phyloP scores from a whole-genome alignment of 2,329 filamentous ascomycete genomes.

The Alternaria postmessia region DNA sequence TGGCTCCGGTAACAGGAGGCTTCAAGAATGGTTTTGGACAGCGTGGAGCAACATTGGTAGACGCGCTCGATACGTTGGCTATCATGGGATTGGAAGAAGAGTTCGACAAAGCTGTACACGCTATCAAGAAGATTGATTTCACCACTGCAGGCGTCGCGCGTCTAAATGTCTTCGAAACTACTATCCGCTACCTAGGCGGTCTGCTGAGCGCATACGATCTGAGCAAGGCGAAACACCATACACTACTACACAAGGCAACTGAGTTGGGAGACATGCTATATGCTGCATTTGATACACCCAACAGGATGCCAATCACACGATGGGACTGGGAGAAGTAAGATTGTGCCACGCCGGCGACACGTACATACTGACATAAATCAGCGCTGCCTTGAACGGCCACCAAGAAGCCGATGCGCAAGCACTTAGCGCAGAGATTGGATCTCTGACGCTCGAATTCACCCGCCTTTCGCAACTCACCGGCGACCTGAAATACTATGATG shows the following conservation, averaged over 20 bases:
- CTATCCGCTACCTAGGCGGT: slow-evolving; percentile 51
- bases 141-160: slow-evolving; percentile 48
- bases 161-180: slow-evolving; percentile 53
- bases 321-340: slow-evolving; percentile 51
- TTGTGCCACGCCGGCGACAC: slow-evolving; percentile 1
- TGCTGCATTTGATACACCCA: slow-evolving; percentile 55
- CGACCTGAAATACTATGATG: slow-evolving; percentile 51
- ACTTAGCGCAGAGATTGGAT: slow-evolving; percentile 50
- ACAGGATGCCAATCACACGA: slow-evolving; percentile 51
- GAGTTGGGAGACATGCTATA: slow-evolving; percentile 56
- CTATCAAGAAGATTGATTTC: slow-evolving; percentile 64
- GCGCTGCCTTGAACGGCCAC: slow-evolving; percentile 38
- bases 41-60: slow-evolving; percentile 68
- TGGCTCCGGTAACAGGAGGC: slow-evolving; percentile 59
- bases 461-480: slow-evolving; percentile 50
- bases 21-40: slow-evolving; percentile 61
- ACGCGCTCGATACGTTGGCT: slow-evolving; percentile 68
- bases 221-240: slow-evolving; percentile 44
- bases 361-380: slow-evolving; percentile 27
- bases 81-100: slow-evolving; percentile 68
- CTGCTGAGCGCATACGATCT: slow-evolving; percentile 51
- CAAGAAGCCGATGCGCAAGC: slow-evolving; percentile 43
- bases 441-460: slow-evolving; percentile 51
- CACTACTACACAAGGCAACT: slow-evolving; percentile 50
- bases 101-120: slow-evolving; percentile 63